Conservation (phyloP, 2,329 filamentous ascomycete species). For the Macrophomina phaseolina region DNA sequence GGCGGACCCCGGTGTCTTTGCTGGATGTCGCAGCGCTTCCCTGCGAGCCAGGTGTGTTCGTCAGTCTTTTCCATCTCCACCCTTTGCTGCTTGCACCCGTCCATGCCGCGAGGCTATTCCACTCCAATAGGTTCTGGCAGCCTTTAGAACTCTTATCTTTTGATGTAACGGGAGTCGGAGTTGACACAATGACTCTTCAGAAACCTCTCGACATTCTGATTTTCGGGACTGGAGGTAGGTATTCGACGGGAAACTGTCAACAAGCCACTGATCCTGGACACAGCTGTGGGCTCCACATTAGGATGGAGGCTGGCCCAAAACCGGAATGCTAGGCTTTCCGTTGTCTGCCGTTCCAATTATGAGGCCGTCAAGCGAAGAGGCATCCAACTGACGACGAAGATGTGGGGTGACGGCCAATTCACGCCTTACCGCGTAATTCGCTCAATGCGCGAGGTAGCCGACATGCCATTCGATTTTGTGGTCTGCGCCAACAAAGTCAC, state of each 20-base stretch:
- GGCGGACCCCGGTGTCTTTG: not conserved
- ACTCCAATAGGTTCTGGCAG: not conserved
- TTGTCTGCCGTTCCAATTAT: conserved; percentile 35
- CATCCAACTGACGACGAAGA: conserved; percentile 31
- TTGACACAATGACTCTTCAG: conserved; percentile 12
- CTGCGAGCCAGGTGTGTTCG: not conserved
- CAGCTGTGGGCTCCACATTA: conserved; percentile 34
- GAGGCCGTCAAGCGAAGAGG: conserved; percentile 30
- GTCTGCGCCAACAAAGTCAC: conserved; percentile 35
- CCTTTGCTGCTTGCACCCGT: not conserved
- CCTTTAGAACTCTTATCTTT: not conserved
- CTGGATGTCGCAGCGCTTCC: not conserved
- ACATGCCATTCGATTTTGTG: conserved; percentile 33
- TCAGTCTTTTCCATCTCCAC: conserved; percentile 20
- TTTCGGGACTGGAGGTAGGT: conserved; percentile 27
- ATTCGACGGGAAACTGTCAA: not conserved
- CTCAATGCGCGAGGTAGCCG: conserved; percentile 20
- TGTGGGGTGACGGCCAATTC: conserved; percentile 34
- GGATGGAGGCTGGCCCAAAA: conserved; percentile 36
- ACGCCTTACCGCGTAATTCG: conserved; percentile 31
- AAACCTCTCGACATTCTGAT: conserved; percentile 25
- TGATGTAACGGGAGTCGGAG: not conserved
- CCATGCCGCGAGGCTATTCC: not conserved
- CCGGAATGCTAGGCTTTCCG: conserved; percentile 30
- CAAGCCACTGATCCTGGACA: not conserved